phyloP scores from a whole-genome alignment of 495 filamentous ascomycete genomes.

The Hypoxylon fragiforme region DNA sequence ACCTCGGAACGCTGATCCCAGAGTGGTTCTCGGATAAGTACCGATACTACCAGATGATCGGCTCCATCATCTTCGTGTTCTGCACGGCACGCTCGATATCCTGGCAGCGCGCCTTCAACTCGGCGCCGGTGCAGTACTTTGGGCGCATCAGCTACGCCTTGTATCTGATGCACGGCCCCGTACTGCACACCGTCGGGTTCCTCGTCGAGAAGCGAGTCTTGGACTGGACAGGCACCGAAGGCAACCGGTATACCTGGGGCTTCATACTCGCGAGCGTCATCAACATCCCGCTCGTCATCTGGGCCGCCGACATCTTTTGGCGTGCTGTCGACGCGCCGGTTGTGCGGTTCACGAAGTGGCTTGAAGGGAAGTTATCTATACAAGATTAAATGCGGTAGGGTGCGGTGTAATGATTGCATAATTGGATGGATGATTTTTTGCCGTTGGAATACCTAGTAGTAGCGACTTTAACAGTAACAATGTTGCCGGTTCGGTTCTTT shows the following conservation, averaged over 20 bases:
- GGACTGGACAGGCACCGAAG: slow-evolving; percentile 41
- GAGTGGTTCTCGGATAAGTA: slow-evolving; percentile 46
- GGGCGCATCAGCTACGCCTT: slow-evolving; percentile 55
- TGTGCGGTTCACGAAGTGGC: slow-evolving; percentile 49
- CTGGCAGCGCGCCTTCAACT: slow-evolving; percentile 46
- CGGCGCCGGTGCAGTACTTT: slow-evolving; percentile 46
- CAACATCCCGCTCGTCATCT: slow-evolving; percentile 46
- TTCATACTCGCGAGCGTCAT: slow-evolving; percentile 40
- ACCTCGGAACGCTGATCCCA: slow-evolving; percentile 44
- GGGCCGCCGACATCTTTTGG: slow-evolving; percentile 52
- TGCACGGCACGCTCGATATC: slow-evolving; percentile 38
- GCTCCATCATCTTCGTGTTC: slow-evolving; percentile 45
- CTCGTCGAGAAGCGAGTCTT: slow-evolving; percentile 41
- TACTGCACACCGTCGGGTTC: slow-evolving; percentile 50
- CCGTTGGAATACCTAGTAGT: background rate
- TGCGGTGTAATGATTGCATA: too few relatives aligned
- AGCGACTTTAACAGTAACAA: background rate
- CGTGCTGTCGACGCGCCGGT: slow-evolving; percentile 49
- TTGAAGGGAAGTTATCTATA: slow-evolving; percentile 39
- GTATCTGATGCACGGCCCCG: slow-evolving; percentile 58
- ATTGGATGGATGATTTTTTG: too few relatives aligned
- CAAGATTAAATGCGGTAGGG: slow-evolving; percentile 3
- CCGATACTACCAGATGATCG: slow-evolving; percentile 48
- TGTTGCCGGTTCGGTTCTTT: slow-evolving; percentile 10
- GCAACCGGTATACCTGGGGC: slow-evolving; percentile 38